Percentiles rank a stretch among this genome's conserved stretches.
Conservation (phyloP, 768 basidiomycete species). For the Leccinum longicurvipes region DNA sequence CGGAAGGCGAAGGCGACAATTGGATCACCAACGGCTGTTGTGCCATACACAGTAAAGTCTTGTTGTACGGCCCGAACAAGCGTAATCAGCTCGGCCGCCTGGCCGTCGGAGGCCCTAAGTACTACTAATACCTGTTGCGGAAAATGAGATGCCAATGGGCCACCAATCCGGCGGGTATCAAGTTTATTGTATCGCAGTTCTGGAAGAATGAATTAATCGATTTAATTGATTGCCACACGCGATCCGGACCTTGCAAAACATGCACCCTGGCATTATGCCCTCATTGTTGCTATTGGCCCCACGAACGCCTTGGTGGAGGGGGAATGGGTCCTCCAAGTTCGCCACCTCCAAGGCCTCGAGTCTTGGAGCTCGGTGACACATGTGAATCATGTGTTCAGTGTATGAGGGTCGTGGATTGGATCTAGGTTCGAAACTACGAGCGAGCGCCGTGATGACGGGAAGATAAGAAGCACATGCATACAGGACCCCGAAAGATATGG, state of each 20-base stretch:
- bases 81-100: neutral
- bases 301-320: neutral
- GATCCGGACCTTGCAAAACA: slow-evolving; percentile 4
- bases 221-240: neutral
- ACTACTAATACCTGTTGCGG: no score
- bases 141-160: neutral
- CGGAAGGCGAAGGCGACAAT: no score
- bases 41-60: neutral
- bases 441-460: neutral
- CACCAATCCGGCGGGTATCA: neutral
- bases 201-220: neutral
- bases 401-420: slow-evolving; percentile 4
- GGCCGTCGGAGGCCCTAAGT: slow-evolving; percentile 3
- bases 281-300: neutral
- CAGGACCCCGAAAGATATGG: slow-evolving; percentile 17
- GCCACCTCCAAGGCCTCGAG: neutral
- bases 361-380: slow-evolving; percentile 4
- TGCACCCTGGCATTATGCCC: neutral
- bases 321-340: neutral
- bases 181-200: neutral
- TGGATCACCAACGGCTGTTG: no score
- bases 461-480: slow-evolving; percentile 18
- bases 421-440: slow-evolving; percentile 12
- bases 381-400: slow-evolving; percentile 1
- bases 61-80: neutral